Base-by-base conservation (phyloP, 768 basidiomycete genomes). In the Hirschioporus abietinus region DNA sequence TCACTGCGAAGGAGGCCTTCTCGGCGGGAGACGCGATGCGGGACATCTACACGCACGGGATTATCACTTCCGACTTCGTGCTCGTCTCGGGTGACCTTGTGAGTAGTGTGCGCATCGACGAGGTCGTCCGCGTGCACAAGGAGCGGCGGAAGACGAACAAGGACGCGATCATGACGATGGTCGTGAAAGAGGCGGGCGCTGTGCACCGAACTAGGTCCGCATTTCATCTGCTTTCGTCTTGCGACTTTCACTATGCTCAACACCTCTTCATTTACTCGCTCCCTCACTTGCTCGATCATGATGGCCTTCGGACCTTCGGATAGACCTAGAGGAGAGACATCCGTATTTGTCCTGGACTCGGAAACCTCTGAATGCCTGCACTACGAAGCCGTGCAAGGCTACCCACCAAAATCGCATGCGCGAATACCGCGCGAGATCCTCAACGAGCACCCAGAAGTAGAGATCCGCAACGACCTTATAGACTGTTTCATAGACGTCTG, bases 151-250 rank as follows among this genome's bases (percentile, higher is more conserved):
- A 89, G 76, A 85, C 82, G 67, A 93, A 96, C 77, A 93, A 93
- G 80, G 92, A 98, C 74, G 92, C 91, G 52, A 94, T 95, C 73
- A 95, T 99, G 94, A 95, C 95, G 27, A 94, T 99, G 82, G 94
- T 93, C 17, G 91, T 92, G 66, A 93, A 92, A 77, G 88, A 91
- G 77, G 86, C 86, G 70, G 90, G 90, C 17, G 82, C 81, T 8
- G 78, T 74, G 68, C 93, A 92, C 78, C 81, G 91, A 62, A 91
- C 91, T 62, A 86, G 89, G 92, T 91, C 70, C 65, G 85, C 76
- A 20, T 61, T 24, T 61, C 23, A 63, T 58, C 65, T 58, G 23
- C 27, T 59, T 61, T 42, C 18, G 8, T 3, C 30, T 35, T 34
- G 7, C 20, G 6, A 10, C 58, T 66, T 61, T 62, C 59, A 66